Evolutionary conservation across 2,329 filamentous ascomycete species (phyloP).

Genomic region (Neoscytalidium dimidiatum): DNA sequence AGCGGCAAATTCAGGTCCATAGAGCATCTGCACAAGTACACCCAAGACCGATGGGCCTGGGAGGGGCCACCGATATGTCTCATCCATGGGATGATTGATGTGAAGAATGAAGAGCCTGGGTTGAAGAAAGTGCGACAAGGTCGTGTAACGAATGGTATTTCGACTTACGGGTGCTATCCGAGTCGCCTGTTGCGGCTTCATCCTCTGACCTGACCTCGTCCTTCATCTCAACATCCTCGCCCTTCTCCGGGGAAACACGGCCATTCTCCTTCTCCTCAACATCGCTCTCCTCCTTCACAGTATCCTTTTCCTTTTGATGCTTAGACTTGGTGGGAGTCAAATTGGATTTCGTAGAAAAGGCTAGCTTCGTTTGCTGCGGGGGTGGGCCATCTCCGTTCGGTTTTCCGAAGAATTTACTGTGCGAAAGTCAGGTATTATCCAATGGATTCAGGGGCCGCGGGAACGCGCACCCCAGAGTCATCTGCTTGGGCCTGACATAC

Average conservation of each 20-base stretch:
- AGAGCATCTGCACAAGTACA: neutral
- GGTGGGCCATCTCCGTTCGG: slow-evolving; percentile 61
- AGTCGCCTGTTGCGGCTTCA: slow-evolving; percentile 2
- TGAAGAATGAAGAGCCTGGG: neutral
- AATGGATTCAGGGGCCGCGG: slow-evolving; percentile 2
- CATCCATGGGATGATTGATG: neutral
- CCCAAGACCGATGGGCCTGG: neutral
- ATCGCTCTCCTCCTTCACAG: slow-evolving; percentile 23
- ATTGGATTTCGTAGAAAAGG: slow-evolving; percentile 62
- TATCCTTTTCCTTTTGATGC: neutral
- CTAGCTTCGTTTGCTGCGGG: slow-evolving; percentile 72
- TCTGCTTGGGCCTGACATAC: slow-evolving; percentile 79
- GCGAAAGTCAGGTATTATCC: slow-evolving; percentile 22
- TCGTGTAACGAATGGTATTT: neutral
- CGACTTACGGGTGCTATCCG: slow-evolving; percentile 5
- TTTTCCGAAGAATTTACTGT: slow-evolving; percentile 82
- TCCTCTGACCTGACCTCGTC: neutral
- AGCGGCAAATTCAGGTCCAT: too few species aligned
- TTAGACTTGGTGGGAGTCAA: neutral
- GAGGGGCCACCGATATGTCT: neutral
- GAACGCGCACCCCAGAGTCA: slow-evolving; percentile 67
- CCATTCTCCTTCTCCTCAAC: slow-evolving; percentile 14
- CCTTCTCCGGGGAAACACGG: neutral
- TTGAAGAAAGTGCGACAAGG: neutral
- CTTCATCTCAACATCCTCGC: slow-evolving; percentile 17